These are phyloP conservation scores for Pholiota conissans DNA, from an alignment of 768 basidiomycete species.

Conservation along the genomic window DNA sequence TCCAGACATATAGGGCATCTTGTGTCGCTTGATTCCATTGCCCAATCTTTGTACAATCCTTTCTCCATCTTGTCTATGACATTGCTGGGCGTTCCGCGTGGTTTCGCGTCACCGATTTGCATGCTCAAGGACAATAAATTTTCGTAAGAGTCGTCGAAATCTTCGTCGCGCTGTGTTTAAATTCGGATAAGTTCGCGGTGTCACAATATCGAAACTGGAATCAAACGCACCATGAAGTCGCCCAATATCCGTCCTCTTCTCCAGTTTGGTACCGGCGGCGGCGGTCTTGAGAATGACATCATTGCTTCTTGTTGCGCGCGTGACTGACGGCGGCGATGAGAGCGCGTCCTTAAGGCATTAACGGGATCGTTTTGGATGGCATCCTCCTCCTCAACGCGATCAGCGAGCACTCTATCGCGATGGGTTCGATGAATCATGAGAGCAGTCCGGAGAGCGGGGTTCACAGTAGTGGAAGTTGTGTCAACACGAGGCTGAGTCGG, in stretches of 20 bases:
- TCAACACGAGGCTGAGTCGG: too few relatives aligned
- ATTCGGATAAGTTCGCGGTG: not conserved
- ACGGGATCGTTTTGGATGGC: not conserved
- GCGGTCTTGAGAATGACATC: not conserved
- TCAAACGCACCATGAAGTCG: constrained; percentile 55
- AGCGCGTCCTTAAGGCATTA: not conserved
- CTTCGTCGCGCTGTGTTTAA: constrained; percentile 64
- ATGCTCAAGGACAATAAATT: constrained; percentile 57
- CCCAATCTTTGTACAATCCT: constrained; percentile 69
- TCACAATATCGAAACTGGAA: not conserved
- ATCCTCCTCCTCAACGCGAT: not conserved
- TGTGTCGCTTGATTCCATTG: constrained; percentile 60
- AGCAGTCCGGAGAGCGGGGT: not conserved
- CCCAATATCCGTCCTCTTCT: constrained; percentile 29
- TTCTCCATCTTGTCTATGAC: constrained; percentile 61
- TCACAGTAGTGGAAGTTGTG: not conserved
- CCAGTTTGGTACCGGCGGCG: not conserved
- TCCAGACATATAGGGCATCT: constrained; percentile 86
- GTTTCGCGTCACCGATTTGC: constrained; percentile 67
- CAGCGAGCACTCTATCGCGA: not conserved
- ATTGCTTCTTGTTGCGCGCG: not conserved
- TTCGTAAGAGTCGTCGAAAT: constrained; percentile 79
- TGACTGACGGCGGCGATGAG: not conserved
- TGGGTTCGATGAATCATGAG: not conserved
- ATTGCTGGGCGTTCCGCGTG: constrained; percentile 61